Conservation (phyloP, 2,329 filamentous ascomycete species). For the Pestalotiopsis sp. region DNA sequence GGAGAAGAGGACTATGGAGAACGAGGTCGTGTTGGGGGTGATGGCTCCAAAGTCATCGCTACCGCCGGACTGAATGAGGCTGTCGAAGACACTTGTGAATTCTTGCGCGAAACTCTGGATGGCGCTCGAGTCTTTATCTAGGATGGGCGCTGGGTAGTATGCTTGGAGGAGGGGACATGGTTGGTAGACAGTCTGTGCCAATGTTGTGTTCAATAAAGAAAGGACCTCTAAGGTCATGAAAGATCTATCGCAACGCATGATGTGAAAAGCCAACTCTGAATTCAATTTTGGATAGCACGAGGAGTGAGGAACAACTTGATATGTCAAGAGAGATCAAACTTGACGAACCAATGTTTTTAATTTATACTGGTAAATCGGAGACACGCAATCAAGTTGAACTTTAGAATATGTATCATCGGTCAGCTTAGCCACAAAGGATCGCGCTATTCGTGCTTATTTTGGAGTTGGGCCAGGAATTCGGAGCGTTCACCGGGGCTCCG, state of each 20-base stretch:
- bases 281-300: too few relatives aligned
- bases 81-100: constrained; percentile 21
- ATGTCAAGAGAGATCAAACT: neutral
- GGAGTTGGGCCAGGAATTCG: neutral
- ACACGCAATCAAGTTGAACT: neutral
- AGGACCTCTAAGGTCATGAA: neutral
- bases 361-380: neutral
- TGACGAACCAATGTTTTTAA: neutral
- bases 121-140: constrained; percentile 1
- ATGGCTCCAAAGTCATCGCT: constrained; percentile 24
- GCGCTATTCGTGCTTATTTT: neutral
- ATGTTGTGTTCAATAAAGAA: neutral
- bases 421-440: neutral
- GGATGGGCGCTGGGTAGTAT: neutral
- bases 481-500: neutral
- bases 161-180: constrained; percentile 9
- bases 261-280: neutral
- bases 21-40: constrained; percentile 26
- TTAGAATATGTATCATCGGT: neutral
- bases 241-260: neutral
- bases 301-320: neutral
- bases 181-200: neutral
- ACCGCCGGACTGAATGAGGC: constrained; percentile 18
- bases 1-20: constrained; percentile 27
- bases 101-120: constrained; percentile 4